A percentile compares a stretch with the other conserved stretches of the same genome.
phyloP scores from a whole-genome alignment of 495 filamentous ascomycete genomes.

The Tuber borchii region DNA sequence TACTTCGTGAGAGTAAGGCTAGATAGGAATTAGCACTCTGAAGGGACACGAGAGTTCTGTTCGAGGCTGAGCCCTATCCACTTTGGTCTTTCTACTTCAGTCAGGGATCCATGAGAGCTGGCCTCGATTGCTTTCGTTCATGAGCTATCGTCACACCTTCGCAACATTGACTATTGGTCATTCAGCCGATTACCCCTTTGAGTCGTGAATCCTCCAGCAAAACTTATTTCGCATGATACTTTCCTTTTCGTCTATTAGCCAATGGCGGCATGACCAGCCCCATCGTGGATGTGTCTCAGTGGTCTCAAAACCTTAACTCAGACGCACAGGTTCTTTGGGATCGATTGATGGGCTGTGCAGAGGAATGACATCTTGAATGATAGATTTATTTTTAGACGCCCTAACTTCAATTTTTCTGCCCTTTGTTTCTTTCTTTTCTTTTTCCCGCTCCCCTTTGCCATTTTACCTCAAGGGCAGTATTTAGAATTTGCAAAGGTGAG shows the following conservation, averaged over 20 bases:
- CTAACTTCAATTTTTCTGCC: neutral
- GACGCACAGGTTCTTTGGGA: neutral
- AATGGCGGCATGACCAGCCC: neutral
- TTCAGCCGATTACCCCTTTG: neutral
- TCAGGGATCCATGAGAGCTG: neutral
- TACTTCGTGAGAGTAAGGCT: neutral
- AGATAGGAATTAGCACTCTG: neutral
- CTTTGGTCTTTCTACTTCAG: neutral
- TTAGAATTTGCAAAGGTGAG: neutral
- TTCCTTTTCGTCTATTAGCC: neutral
- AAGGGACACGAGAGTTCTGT: neutral
- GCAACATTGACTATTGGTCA: neutral
- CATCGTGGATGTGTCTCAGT: conserved; percentile 2
- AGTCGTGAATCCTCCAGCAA: neutral
- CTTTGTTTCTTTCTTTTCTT: neutral
- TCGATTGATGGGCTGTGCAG: neutral
- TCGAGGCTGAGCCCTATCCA: neutral
- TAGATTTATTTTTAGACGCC: neutral
- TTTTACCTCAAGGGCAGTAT: neutral
- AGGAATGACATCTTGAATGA: neutral
- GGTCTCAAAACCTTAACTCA: neutral
- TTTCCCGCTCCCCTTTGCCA: neutral
- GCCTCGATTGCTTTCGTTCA: neutral
- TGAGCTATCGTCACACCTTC: neutral
- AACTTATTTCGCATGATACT: neutral